Conservation (phyloP, 2,329 filamentous ascomycete species). For the Alternaria triticina region DNA sequence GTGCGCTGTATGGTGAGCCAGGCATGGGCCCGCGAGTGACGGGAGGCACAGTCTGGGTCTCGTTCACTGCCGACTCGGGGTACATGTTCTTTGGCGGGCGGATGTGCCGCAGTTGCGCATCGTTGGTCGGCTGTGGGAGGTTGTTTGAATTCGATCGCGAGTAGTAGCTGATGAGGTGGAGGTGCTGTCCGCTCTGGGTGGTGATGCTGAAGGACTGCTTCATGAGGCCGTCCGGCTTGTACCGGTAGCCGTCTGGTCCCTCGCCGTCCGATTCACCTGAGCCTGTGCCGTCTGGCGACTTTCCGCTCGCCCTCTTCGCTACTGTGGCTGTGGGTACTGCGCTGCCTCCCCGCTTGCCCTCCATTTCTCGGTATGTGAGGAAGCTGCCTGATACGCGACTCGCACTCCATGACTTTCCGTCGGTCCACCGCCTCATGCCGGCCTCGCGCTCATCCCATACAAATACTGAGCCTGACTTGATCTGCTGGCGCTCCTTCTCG, state of each 20-base stretch:
- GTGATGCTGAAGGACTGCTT: constrained; percentile 99
- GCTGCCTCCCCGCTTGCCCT: constrained; percentile 88
- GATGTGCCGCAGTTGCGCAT: constrained; percentile 80
- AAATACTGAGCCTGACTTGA: constrained; percentile 95
- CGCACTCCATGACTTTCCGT: constrained; percentile 98
- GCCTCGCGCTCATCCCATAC: constrained; percentile 99
- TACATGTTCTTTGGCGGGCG: constrained; percentile 93
- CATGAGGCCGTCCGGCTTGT: constrained; percentile 93
- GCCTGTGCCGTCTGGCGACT: constrained; percentile 82
- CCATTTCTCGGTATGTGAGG: constrained; percentile 97
- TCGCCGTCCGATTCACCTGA: constrained; percentile 84
- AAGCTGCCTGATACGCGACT: constrained; percentile 98
- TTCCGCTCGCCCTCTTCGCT: constrained; percentile 58
- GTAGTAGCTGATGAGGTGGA: constrained; percentile 98
- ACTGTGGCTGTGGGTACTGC: constrained; percentile 59
- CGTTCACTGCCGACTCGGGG: constrained; percentile 91
- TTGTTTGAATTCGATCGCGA: constrained; percentile 78
- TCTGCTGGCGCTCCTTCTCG: constrained; percentile 95
- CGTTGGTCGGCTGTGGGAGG: constrained; percentile 80
- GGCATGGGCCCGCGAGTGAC: constrained; percentile 77
- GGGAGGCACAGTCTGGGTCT: constrained; percentile 79
- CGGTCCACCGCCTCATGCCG: constrained; percentile 97
- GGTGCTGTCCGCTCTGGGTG: constrained; percentile 84
- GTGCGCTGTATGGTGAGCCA: constrained; percentile 61
- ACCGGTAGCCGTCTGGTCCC: constrained; percentile 53